Evolutionary conservation across 2,329 filamentous ascomycete genomes (phyloP), one percentile per base, ranked within the genome.

Genomic region (Dactylellina cionopaga): DNA sequence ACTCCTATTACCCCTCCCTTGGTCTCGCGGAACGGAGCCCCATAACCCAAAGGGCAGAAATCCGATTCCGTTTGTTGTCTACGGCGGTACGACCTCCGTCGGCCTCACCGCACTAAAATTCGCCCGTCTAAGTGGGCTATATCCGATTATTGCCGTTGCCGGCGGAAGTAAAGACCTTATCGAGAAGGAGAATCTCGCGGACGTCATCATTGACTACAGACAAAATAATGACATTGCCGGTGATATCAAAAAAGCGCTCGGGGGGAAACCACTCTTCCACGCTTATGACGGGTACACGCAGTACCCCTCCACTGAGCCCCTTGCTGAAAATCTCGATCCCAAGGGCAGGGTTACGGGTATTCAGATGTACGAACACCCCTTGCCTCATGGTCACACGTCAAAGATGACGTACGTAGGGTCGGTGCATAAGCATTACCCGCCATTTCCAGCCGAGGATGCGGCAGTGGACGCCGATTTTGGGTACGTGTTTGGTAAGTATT

Each of bases 201-300:
- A 74, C 25, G 54, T 68, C 3, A 80, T 89, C 25, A 78, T 89
- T 64, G 87, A 89, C 79, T 89, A 89, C 79, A 85, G 87, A 25
- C 51, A 56, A 25, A 78, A 81, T 0, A 86, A 86, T 7, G 81
- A 85, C 58, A 84, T 88, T 1, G 80, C 85, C 0, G 76, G 78
- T 46, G 79, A 80, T 4, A 81, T 87, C 74, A 80, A 81, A 25
- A 80, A 81, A 6, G 83, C 82, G 1, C 80, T 84, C 5, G 79
- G 81, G 1, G 80, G 79, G 1, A 74, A 76, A 1, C 81, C 81
- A 1, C 75, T 80, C 4, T 82, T 82, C 3, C 81, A 87, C 72
- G 87, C 85, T 0, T 85, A 84, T 65, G 88, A 90, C 75, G 85
- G 86, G 0, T 83, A 87, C 0, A 82, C 82, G 0, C 85, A 88